Conservation (phyloP, 805 yeast species). For the Schwanniomyces pseudopolymorphus region DNA sequence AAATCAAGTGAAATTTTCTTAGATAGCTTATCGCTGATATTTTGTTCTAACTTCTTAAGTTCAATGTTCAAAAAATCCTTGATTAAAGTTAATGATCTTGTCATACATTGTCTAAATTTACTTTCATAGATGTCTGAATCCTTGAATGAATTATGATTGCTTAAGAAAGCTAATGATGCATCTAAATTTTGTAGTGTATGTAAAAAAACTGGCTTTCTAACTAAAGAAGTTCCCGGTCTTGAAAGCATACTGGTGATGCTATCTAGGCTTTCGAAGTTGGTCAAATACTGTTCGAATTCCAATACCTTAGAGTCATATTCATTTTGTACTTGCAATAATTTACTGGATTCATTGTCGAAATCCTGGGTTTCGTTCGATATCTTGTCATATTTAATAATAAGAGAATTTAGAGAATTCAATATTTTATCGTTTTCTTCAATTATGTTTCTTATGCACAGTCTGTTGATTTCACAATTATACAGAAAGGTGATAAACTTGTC, state of each 20-base stretch:
- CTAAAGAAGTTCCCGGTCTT: conserved; percentile 63
- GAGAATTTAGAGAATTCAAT: conserved; percentile 42
- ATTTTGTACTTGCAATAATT: conserved; percentile 47
- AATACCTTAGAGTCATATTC: conserved; percentile 40
- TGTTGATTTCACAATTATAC: conserved; percentile 28
- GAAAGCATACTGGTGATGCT: conserved; percentile 66
- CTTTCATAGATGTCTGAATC: conserved; percentile 69
- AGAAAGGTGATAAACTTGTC: conserved; percentile 35
- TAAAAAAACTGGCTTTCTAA: conserved; percentile 47
- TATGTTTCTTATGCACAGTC: conserved; percentile 29
- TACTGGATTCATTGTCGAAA: conserved; percentile 58
- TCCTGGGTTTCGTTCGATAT: conserved; percentile 63
- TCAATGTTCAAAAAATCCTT: conserved; percentile 61
- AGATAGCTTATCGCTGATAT: conserved; percentile 7
- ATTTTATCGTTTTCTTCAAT: conserved; percentile 46
- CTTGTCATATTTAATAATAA: conserved; percentile 53
- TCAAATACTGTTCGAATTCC: conserved; percentile 49
- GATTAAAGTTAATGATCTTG: conserved; percentile 74
- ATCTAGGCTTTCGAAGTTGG: conserved; percentile 69
- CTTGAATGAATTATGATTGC: conserved; percentile 50
- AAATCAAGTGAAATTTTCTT: conserved; percentile 54
- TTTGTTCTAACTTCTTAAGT: conserved; percentile 32
- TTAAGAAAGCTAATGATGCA: conserved; percentile 57
- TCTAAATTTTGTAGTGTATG: conserved; percentile 58
- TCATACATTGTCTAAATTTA: conserved; percentile 79